A percentile compares a stretch with the other conserved stretches of the same genome.
These are phyloP conservation scores for Dovyalis caffra DNA, from an alignment of 345 rosid genomes.

Conservation along the genomic window DNA sequence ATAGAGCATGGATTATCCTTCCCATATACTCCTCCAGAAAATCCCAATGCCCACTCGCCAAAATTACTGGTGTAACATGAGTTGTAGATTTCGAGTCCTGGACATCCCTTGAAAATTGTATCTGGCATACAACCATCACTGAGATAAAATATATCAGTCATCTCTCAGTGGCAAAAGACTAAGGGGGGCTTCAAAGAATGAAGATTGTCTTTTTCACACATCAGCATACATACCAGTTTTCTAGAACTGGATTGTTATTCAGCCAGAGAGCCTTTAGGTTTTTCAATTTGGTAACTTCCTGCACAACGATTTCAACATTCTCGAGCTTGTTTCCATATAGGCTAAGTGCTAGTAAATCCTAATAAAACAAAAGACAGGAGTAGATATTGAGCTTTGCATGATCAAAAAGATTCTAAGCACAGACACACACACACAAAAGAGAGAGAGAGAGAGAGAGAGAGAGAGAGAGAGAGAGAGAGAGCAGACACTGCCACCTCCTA, in stretches of 20 bases:
- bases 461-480: neutral
- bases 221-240: constrained; percentile 46
- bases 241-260: constrained; percentile 66
- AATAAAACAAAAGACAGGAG: neutral
- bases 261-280: constrained; percentile 81
- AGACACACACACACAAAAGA: too few species aligned
- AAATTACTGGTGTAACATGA: constrained; percentile 64
- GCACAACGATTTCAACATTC: constrained; percentile 46
- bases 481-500: neutral
- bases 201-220: neutral
- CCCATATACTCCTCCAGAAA: constrained; percentile 61
- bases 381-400: neutral
- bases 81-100: constrained; percentile 71
- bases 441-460: neutral
- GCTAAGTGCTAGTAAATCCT: constrained; percentile 85
- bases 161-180: constrained; percentile 1
- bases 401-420: neutral
- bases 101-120: constrained; percentile 59
- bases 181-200: neutral
- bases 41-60: constrained; percentile 87
- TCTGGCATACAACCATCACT: constrained; percentile 49
- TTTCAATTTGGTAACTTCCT: constrained; percentile 64
- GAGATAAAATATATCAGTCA: constrained; percentile 26
- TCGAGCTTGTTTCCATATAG: constrained; percentile 72
- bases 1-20: constrained; percentile 61